Evolutionary conservation across 2,329 filamentous ascomycete genomes (phyloP).

Genomic region (Rasamsonia emersonii): DNA sequence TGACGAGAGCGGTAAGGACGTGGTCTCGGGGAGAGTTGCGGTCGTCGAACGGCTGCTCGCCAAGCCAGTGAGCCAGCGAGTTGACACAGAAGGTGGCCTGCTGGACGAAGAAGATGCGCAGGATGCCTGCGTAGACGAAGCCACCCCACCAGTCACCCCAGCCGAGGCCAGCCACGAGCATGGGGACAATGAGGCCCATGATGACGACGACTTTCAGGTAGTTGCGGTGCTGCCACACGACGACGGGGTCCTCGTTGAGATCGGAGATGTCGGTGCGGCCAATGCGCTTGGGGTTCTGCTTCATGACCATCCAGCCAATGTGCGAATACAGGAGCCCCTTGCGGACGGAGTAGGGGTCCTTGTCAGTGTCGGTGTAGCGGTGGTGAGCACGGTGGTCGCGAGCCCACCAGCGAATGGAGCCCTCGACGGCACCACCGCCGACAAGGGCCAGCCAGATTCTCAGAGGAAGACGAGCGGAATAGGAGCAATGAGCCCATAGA

Average conservation of each 20-base stretch:
- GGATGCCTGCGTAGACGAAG: slow-evolving; percentile 75
- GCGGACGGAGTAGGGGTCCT: slow-evolving; percentile 84
- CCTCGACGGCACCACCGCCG: slow-evolving; percentile 74
- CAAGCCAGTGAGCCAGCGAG: slow-evolving; percentile 82
- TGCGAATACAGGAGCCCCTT: slow-evolving; percentile 80
- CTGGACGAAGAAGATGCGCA: slow-evolving; percentile 83
- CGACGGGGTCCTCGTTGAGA: slow-evolving; percentile 75
- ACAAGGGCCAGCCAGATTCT: slow-evolving; percentile 75
- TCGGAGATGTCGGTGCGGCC: slow-evolving; percentile 84
- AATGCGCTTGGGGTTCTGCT: slow-evolving; percentile 84
- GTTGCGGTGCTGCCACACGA: slow-evolving; percentile 81
- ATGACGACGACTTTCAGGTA: slow-evolving; percentile 70
- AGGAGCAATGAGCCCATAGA: slow-evolving; percentile 79
- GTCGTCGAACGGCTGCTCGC: slow-evolving; percentile 87
- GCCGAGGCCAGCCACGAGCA: slow-evolving; percentile 63
- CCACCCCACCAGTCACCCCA: slow-evolving; percentile 78
- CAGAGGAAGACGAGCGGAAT: slow-evolving; percentile 66
- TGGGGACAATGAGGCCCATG: slow-evolving; percentile 71
- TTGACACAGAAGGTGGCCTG: slow-evolving; percentile 92
- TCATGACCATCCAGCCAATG: slow-evolving; percentile 87
- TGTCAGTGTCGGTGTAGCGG: slow-evolving; percentile 85
- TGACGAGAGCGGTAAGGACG: slow-evolving; percentile 75
- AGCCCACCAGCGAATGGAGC: slow-evolving; percentile 83
- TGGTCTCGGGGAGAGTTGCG: slow-evolving; percentile 86
- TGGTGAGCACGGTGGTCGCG: slow-evolving; percentile 81